These are phyloP conservation scores for Phaeomoniella chlamydospora DNA, from an alignment of 2,329 filamentous ascomycete species.

Conservation along the genomic window DNA sequence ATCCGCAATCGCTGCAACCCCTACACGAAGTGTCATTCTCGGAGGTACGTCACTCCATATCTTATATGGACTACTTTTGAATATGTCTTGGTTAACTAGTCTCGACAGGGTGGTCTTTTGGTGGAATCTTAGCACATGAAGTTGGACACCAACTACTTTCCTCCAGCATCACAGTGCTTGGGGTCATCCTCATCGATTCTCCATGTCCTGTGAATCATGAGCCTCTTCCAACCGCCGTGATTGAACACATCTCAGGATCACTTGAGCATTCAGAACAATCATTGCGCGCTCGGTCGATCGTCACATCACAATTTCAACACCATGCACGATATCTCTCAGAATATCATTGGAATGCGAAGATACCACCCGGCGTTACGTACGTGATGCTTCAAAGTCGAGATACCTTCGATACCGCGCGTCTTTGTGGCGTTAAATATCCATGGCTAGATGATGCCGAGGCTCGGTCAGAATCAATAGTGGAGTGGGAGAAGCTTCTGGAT, in stretches of 20 bases:
- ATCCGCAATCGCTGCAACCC: too few species aligned
- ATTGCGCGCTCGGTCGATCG: too few species aligned
- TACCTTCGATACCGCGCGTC: background rate
- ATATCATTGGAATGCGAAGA: background rate
- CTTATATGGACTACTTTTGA: too few species aligned
- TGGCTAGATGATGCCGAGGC: background rate
- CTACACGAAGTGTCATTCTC: too few species aligned
- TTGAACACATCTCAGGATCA: background rate
- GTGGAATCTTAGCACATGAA: background rate
- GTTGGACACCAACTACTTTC: background rate
- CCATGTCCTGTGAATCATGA: background rate
- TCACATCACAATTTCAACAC: background rate
- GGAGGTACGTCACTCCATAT: too few species aligned
- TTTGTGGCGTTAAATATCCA: background rate
- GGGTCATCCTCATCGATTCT: background rate
- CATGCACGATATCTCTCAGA: background rate
- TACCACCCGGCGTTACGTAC: background rate
- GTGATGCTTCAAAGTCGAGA: background rate
- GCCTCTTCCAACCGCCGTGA: background rate
- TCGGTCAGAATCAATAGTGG: background rate
- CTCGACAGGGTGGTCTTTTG: background rate
- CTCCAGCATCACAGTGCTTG: background rate
- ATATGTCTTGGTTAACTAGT: background rate
- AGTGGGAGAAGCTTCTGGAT: background rate
- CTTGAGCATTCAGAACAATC: background rate